Conservation (phyloP, 139 green algal genomes). For the Volvox africanus region DNA sequence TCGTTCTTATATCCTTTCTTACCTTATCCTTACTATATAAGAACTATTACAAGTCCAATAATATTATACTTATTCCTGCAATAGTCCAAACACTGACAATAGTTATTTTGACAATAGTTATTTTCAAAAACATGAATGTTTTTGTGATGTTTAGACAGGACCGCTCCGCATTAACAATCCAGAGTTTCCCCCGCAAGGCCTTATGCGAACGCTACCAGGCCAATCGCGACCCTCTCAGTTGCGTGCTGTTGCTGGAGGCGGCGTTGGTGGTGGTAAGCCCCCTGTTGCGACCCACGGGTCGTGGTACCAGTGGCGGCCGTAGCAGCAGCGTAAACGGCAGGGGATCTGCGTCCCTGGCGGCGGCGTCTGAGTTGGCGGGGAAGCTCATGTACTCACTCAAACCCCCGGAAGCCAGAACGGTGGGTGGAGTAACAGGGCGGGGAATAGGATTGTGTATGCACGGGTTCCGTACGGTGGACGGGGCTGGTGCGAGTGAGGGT, state of each 20-base stretch:
- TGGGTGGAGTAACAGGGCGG: background rate
- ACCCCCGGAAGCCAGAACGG: conserved; percentile 23
- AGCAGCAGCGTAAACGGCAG: background rate
- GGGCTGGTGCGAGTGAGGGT: background rate
- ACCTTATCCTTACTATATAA: too few species aligned
- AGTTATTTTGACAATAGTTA: too few species aligned
- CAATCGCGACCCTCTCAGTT: conserved; percentile 55
- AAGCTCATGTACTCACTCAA: conserved; percentile 42
- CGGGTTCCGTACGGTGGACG: background rate
- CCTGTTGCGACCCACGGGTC: conserved; percentile 1
- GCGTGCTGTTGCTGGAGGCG: conserved; percentile 61
- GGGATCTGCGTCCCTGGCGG: background rate
- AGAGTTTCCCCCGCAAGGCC: conserved; percentile 3
- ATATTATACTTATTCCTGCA: too few species aligned
- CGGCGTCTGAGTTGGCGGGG: background rate
- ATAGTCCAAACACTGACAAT: too few species aligned
- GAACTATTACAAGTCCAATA: too few species aligned
- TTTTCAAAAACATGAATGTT: too few species aligned
- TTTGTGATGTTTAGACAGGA: too few species aligned
- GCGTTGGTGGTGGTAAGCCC: conserved; percentile 6
- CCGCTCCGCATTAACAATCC: too few species aligned
- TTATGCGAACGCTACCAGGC: conserved; percentile 58
- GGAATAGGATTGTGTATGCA: background rate
- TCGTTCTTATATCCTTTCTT: too few species aligned
- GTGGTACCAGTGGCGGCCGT: background rate